Percentiles rank a stretch among this genome's conserved stretches.
phyloP scores from a whole-genome alignment of 345 rosid species.

The Balakata baccata region DNA sequence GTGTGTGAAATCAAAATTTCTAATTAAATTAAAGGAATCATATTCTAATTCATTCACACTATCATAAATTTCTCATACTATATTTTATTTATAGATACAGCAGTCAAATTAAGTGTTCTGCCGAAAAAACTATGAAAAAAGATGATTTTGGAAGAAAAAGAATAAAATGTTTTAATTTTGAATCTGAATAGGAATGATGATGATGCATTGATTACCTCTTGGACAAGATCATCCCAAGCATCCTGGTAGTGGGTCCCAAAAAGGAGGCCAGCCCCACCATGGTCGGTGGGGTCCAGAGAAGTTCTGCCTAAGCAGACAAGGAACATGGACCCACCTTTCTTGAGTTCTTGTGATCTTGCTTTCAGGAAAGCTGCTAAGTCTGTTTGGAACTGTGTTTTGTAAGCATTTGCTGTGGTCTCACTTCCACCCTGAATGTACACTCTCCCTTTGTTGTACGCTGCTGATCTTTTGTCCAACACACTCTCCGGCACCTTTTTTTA shows the following conservation, averaged over 20 bases:
- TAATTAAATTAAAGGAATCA: no score
- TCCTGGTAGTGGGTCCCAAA: slow-evolving; percentile 99
- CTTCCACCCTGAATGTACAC: slow-evolving; percentile 78
- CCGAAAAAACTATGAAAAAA: no score
- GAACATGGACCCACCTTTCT: slow-evolving; percentile 87
- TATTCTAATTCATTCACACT: no score
- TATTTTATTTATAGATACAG: no score
- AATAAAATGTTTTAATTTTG: no score
- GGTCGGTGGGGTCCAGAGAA: slow-evolving; percentile 79
- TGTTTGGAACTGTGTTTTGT: slow-evolving; percentile 67
- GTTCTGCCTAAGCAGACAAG: slow-evolving; percentile 89
- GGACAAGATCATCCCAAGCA: slow-evolving; percentile 98
- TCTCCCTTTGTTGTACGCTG: slow-evolving; percentile 68
- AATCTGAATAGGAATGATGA: no score
- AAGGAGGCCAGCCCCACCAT: slow-evolving; percentile 90
- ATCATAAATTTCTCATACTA: no score
- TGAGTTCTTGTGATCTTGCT: slow-evolving; percentile 74
- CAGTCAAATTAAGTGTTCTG: no score
- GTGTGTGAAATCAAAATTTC: no score
- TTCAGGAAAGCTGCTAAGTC: slow-evolving; percentile 68
- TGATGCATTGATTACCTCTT: slow-evolving; percentile 48
- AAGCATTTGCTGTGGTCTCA: slow-evolving; percentile 57
- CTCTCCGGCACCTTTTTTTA: slow-evolving; percentile 62
- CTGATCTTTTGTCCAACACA: slow-evolving; percentile 63
- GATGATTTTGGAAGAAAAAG: no score